phyloP scores from a whole-genome alignment of 768 basidiomycete genomes.

The Trametes punicea region DNA sequence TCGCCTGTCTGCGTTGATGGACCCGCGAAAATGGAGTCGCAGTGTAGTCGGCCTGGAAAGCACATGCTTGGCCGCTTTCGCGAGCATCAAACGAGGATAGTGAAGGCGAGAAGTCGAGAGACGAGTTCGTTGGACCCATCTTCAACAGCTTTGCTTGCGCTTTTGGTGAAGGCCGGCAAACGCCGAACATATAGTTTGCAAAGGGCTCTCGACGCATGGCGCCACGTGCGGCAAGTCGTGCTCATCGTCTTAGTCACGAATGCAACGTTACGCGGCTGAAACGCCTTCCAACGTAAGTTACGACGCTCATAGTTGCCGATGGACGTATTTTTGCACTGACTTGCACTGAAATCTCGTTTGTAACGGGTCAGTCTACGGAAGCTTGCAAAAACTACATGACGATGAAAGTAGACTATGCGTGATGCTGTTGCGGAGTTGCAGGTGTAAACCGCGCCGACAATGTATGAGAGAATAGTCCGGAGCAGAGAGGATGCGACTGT shows the following conservation, averaged over 20 bases:
- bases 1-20: conserved; percentile 36
- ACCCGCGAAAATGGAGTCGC: conserved; percentile 41
- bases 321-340: no score
- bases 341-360: background rate
- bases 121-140: background rate
- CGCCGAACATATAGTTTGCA: background rate
- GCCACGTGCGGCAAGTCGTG: conserved; percentile 13
- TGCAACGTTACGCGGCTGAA: no score
- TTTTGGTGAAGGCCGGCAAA: background rate
- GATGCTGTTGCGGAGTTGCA: background rate
- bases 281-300: no score
- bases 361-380: conserved; percentile 5
- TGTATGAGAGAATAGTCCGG: background rate
- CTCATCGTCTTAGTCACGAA: conserved; percentile 1
- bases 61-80: conserved; percentile 38
- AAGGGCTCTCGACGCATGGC: background rate
- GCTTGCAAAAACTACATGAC: conserved; percentile 11
- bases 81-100: conserved; percentile 34
- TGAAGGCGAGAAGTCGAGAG: conserved; percentile 10
- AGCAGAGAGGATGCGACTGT: conserved; percentile 4
- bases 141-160: background rate
- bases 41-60: conserved; percentile 35
- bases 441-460: background rate
- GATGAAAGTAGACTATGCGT: background rate
- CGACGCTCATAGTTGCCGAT: no score